A percentile compares a stretch with the other conserved stretches of the same genome.
phyloP scores from a whole-genome alignment of 208 protist species.

The Acanthamoeba healyi region DNA sequence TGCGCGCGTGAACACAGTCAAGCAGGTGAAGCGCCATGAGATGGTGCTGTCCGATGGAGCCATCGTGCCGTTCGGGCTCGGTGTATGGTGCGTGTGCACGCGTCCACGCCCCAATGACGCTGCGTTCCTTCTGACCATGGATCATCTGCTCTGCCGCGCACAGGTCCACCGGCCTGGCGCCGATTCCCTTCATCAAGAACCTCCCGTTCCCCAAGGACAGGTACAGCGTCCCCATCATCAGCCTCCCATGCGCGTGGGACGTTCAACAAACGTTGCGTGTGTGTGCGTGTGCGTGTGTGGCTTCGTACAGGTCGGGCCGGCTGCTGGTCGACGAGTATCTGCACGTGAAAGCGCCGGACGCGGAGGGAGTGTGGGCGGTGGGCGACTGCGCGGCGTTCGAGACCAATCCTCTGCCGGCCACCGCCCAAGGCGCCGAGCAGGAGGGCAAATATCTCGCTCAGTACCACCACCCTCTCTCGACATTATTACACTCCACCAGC shows the following conservation, averaged over 20 bases:
- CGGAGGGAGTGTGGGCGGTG: slow-evolving; percentile 71
- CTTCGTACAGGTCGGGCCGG: slow-evolving; percentile 67
- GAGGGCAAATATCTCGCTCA: slow-evolving; percentile 72
- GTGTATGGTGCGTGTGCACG: slow-evolving; percentile 79
- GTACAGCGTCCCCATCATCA: not conserved
- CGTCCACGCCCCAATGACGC: not conserved
- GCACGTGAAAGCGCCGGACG: slow-evolving; percentile 32
- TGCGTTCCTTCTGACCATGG: not conserved
- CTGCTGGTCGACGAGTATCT: slow-evolving; percentile 80
- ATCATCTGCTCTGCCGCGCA: not conserved
- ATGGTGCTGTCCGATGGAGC: slow-evolving; percentile 70
- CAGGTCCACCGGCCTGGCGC: not conserved
- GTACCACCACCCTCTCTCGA: too few species aligned
- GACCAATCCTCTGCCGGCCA: slow-evolving; percentile 44
- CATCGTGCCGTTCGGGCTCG: slow-evolving; percentile 70
- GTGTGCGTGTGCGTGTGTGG: too few species aligned
- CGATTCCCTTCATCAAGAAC: not conserved
- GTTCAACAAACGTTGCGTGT: too few species aligned
- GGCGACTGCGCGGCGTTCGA: slow-evolving; percentile 73
- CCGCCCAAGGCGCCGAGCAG: slow-evolving; percentile 74
- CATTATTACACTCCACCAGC: too few species aligned
- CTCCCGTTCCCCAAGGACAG: not conserved
- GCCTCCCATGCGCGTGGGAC: too few species aligned
- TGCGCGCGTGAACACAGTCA: slow-evolving; percentile 55
- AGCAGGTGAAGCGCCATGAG: slow-evolving; percentile 60